Conservation (phyloP, 2,329 filamentous ascomycete species). For the Aspergillus texensis region DNA sequence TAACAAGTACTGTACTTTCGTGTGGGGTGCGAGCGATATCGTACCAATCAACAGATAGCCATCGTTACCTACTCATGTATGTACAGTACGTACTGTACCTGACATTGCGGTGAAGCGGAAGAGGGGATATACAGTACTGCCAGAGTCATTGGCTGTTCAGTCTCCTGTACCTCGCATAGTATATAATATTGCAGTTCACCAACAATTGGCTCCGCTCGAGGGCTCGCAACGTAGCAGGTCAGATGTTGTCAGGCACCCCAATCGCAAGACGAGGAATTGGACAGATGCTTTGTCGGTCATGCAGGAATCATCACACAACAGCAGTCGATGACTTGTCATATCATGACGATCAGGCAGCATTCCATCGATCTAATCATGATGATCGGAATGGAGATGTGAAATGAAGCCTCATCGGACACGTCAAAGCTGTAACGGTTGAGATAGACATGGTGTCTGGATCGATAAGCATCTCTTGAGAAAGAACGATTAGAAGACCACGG, state of each 20-base stretch:
- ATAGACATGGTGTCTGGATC: too few relatives aligned
- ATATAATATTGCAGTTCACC: not conserved
- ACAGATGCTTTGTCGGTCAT: not conserved
- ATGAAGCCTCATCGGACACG: not conserved
- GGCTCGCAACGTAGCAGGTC: not conserved
- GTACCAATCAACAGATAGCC: not conserved
- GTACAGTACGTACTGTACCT: not conserved
- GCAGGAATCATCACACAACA: not conserved
- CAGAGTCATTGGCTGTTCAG: not conserved
- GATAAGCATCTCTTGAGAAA: too few relatives aligned
- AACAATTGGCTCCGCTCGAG: not conserved
- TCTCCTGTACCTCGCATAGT: not conserved
- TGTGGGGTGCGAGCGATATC: not conserved
- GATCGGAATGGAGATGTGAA: slow-evolving; percentile 5
- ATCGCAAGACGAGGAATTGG: not conserved
- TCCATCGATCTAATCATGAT: slow-evolving; percentile 13
- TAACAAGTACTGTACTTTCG: not conserved
- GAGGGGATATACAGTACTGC: not conserved
- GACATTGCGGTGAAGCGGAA: not conserved
- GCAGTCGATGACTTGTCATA: not conserved
- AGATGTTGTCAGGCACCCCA: not conserved
- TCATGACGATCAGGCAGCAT: slow-evolving; percentile 7
- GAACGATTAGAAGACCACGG: too few relatives aligned
- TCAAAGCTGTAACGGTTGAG: not conserved
- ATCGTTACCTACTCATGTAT: not conserved